These are phyloP conservation scores for Tuber indicum DNA, from an alignment of 495 filamentous ascomycete genomes.

Conservation along the genomic window DNA sequence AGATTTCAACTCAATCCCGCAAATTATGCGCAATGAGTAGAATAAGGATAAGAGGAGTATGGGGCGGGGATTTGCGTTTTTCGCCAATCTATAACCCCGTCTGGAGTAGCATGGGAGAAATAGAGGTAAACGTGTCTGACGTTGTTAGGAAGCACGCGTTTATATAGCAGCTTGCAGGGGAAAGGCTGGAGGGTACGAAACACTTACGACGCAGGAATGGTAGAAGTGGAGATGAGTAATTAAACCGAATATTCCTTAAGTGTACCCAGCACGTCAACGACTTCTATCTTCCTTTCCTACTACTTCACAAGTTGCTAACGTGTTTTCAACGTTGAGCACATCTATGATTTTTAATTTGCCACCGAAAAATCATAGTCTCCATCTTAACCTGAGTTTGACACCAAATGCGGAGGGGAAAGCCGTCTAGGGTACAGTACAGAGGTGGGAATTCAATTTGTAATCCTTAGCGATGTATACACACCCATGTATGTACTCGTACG, in stretches of 20 bases:
- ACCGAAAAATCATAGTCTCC: not conserved
- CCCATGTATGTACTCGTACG: not conserved
- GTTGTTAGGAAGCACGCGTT: not conserved
- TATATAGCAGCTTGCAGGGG: not conserved
- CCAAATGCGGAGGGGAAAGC: not conserved
- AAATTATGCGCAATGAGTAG: not conserved
- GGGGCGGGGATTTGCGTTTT: not conserved
- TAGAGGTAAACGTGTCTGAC: not conserved
- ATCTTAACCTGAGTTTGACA: not conserved
- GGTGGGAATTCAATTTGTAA: not conserved
- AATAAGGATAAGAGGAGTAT: not conserved
- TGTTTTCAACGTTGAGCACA: not conserved
- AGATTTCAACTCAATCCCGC: not conserved
- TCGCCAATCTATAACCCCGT: not conserved
- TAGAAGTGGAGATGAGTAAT: not conserved
- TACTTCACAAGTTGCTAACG: not conserved
- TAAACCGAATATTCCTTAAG: not conserved
- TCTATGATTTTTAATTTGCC: not conserved
- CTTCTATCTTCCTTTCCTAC: not conserved
- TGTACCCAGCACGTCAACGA: not conserved
- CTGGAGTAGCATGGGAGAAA: not conserved
- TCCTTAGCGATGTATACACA: not conserved
- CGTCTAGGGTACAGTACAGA: not conserved
- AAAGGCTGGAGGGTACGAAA: not conserved
- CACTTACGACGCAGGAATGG: not conserved